Conservation (phyloP, 2,329 filamentous ascomycete genomes). For the Didymella arachidicola region DNA sequence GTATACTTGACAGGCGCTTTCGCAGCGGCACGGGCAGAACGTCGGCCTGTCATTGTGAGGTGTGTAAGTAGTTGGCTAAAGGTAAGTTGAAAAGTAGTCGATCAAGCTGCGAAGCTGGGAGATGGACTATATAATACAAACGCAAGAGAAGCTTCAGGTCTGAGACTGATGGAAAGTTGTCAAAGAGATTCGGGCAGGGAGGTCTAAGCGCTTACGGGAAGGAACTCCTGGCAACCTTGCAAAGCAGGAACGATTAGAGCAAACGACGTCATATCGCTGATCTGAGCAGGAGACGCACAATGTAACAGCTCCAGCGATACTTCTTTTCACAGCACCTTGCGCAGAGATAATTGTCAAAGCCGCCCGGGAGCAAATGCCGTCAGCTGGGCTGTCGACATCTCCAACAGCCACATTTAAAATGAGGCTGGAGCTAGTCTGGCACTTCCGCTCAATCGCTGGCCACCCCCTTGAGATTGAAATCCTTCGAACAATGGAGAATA, state of each 20-base stretch:
- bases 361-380: neutral
- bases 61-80: neutral
- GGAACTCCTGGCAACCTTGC: conserved; percentile 4
- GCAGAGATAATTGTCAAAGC: neutral
- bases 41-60: conserved; percentile 22
- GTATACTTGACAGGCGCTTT: conserved; percentile 29
- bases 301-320: neutral
- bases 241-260: conserved; percentile 16
- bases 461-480: neutral
- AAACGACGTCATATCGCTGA: conserved; percentile 25
- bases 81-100: neutral
- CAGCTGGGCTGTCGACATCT: neutral
- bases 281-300: conserved; percentile 5
- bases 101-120: neutral
- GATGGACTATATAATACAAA: neutral
- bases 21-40: conserved; percentile 20
- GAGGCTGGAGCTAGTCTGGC: neutral
- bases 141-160: neutral
- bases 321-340: neutral
- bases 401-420: neutral
- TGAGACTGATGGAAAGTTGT: neutral
- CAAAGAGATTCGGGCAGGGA: neutral
- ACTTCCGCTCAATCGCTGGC: neutral
- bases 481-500: neutral
- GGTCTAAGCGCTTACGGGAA: conserved; percentile 10